A percentile compares a stretch with the other conserved stretches of the same genome.
Evolutionary conservation across 1,284 basidiomycete genomes (phyloP).

Genomic region (Cystobasidiaceae sp.): DNA sequence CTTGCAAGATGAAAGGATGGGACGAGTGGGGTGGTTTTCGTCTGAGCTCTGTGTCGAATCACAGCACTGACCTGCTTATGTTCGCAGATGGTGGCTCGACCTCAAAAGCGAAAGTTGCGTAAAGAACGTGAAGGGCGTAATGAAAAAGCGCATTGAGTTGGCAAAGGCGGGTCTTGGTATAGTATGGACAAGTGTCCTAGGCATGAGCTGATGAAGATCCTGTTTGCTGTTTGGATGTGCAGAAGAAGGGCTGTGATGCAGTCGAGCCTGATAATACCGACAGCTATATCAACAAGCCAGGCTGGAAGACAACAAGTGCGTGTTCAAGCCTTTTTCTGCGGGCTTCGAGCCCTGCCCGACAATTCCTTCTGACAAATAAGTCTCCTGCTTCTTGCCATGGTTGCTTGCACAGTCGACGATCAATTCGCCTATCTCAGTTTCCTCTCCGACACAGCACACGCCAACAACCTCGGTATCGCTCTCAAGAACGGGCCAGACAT

Average conservation of each 20-base stretch:
- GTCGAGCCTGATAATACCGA: constrained; percentile 48
- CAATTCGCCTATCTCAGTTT: constrained; percentile 43
- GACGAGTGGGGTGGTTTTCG: constrained; percentile 36
- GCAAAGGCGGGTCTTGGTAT: constrained; percentile 36
- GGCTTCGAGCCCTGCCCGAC: too few relatives aligned
- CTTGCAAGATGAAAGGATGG: constrained; percentile 41
- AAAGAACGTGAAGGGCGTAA: constrained; percentile 37
- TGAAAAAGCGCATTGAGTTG: constrained; percentile 40
- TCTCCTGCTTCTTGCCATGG: too few relatives aligned
- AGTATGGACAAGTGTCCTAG: background rate
- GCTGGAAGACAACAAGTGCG: constrained; percentile 33
- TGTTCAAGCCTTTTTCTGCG: too few relatives aligned
- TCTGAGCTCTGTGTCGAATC: too few relatives aligned
- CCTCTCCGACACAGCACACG: constrained; percentile 39
- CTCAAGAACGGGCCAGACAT: constrained; percentile 45
- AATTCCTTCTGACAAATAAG: background rate
- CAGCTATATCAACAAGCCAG: constrained; percentile 40
- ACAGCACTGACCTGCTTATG: too few relatives aligned
- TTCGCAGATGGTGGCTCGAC: constrained; percentile 42
- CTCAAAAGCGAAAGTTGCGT: constrained; percentile 38
- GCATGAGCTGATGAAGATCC: background rate
- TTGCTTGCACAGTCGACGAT: constrained; percentile 40
- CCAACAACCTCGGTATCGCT: constrained; percentile 37
- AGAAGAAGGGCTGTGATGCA: constrained; percentile 46
- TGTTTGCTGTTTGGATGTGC: background rate